phyloP scores from a whole-genome alignment of 768 basidiomycete genomes.

The Lactarius deliciosus region DNA sequence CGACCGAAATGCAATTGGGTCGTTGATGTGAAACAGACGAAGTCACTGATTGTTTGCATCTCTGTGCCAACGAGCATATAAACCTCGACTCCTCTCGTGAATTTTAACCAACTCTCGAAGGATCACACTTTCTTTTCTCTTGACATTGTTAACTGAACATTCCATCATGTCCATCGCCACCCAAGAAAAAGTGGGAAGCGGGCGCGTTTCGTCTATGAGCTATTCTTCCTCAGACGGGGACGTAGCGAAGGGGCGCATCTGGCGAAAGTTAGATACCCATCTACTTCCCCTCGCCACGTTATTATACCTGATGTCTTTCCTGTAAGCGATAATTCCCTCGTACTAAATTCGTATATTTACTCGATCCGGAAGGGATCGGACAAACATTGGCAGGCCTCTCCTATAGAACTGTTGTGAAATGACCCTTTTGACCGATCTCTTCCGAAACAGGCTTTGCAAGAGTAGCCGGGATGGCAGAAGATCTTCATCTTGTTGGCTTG shows the following conservation, averaged over 20 bases:
- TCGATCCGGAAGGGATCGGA: constrained; percentile 26
- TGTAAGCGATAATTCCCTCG: constrained; percentile 18
- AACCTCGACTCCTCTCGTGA: background rate
- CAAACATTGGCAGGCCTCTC: constrained; percentile 25
- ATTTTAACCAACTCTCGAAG: background rate
- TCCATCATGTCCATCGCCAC: background rate
- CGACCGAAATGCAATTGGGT: background rate
- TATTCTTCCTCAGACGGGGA: background rate
- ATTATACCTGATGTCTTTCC: constrained; percentile 28
- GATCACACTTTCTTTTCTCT: background rate
- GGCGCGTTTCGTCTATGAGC: background rate
- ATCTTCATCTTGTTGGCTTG: constrained; percentile 39
- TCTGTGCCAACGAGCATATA: background rate
- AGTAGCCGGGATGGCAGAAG: constrained; percentile 45
- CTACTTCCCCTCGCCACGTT: constrained; percentile 24
- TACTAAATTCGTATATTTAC: background rate
- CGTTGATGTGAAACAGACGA: background rate
- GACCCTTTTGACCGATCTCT: background rate
- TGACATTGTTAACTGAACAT: background rate
- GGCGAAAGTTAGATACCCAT: constrained; percentile 24
- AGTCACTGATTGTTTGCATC: background rate
- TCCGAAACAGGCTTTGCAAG: constrained; percentile 30
- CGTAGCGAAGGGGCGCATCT: constrained; percentile 15
- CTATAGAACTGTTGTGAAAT: background rate
- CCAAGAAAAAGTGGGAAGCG: background rate